A percentile compares a stretch with the other conserved stretches of the same genome.
Evolutionary conservation across 176 grass and related monocot genomes (phyloP).

Genomic region (Carex kokanica): DNA sequence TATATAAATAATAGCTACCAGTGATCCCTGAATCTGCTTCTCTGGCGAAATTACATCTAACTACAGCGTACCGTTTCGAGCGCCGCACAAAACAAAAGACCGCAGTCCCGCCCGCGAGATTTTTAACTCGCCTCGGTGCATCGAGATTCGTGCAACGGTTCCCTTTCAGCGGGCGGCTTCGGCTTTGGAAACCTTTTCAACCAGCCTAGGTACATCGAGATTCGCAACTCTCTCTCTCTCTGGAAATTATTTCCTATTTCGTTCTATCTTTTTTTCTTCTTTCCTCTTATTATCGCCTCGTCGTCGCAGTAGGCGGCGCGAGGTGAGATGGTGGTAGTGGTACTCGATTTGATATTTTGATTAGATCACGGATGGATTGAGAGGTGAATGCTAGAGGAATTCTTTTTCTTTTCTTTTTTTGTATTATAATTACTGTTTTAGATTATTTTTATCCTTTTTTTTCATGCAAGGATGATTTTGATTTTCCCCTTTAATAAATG

Average conservation of each 20-base stretch:
- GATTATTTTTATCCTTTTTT: background rate
- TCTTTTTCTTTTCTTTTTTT: background rate
- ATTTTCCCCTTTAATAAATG: background rate
- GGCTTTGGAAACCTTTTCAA: constrained; percentile 4
- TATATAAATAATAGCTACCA: background rate
- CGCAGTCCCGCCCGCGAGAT: background rate
- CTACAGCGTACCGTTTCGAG: background rate
- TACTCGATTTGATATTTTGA: background rate
- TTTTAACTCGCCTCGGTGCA: background rate
- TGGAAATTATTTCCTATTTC: background rate
- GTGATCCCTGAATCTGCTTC: background rate
- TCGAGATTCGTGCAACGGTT: constrained; percentile 11
- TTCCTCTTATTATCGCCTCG: background rate
- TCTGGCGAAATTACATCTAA: background rate
- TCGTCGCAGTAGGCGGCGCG: constrained; percentile 21
- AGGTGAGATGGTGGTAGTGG: background rate
- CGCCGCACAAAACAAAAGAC: background rate
- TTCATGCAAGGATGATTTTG: background rate
- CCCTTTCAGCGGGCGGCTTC: background rate
- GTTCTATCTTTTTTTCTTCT: background rate
- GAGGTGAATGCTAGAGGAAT: background rate
- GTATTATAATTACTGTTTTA: background rate
- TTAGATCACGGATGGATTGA: background rate
- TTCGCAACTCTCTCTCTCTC: background rate
- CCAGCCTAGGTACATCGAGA: background rate